These are phyloP conservation scores for Mentha longifolia DNA, from an alignment of 257 asterid species.

Conservation along the genomic window DNA sequence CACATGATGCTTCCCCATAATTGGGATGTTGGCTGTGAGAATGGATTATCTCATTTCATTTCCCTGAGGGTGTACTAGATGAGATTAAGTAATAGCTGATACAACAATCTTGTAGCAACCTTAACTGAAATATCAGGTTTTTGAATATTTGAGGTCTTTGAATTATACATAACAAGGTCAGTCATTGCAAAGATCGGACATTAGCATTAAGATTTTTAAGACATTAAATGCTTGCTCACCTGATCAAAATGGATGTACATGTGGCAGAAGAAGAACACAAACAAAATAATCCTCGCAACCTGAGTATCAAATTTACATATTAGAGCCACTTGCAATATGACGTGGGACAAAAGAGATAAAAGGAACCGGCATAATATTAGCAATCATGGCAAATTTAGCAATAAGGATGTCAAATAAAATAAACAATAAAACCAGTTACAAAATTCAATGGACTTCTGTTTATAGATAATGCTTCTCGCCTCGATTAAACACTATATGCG, in stretches of 20 bases:
- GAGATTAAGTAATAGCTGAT: too few species aligned
- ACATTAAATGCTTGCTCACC: constrained; percentile 45
- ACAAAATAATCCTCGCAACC: constrained; percentile 84
- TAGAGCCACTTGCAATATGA: constrained; percentile 11
- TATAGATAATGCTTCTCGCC: not conserved
- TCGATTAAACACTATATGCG: not conserved
- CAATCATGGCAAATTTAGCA: constrained; percentile 5
- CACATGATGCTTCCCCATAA: not conserved
- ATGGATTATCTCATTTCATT: constrained; percentile 1
- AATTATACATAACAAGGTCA: not conserved
- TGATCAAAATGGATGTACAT: constrained; percentile 74
- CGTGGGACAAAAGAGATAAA: constrained; percentile 13
- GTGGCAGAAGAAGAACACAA: constrained; percentile 73
- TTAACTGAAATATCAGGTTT: too few species aligned
- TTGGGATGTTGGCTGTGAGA: not conserved
- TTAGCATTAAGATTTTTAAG: not conserved
- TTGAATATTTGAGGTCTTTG: too few species aligned
- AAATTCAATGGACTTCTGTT: not conserved
- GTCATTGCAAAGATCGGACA: not conserved
- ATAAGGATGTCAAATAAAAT: not conserved
- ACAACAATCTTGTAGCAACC: too few species aligned
- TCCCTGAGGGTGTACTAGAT: not conserved
- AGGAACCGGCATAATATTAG: constrained; percentile 7
- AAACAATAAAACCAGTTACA: not conserved
- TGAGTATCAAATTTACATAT: constrained; percentile 41